Evolutionary conservation across 2,329 filamentous ascomycete genomes (phyloP), one percentile per base, ranked within the genome.

Genomic region (Geosmithia flava): DNA sequence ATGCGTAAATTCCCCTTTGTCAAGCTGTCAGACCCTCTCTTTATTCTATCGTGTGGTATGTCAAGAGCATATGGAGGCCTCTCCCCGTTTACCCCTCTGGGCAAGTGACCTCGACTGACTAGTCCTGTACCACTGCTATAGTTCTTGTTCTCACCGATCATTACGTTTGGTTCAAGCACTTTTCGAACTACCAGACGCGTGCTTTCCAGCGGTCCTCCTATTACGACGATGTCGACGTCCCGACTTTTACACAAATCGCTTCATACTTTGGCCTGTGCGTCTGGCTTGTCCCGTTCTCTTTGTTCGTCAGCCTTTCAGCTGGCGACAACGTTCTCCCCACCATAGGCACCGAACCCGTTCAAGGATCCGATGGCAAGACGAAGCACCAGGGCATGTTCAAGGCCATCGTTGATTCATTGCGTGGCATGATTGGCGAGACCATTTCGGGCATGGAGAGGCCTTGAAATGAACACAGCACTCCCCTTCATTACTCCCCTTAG

Each of bases 191-290:
- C 48, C 76, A 83, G 53, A 65, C 75, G 45, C 67, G 65, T 48
- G 70, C 80, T 3, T 80, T 82, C 65, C 67, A 74, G 49, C 71
- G 76, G 57, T 70, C 74, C 3, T 76, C 79, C 48, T 74, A 78
- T 60, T 83, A 85, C 60, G 79, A 87, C 53, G 70, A 73, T 50
- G 68, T 72, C 48, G 67, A 80, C 47, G 62, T 88, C 43, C 93
- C 93, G 0, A 83, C 78, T 39, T 98, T 98, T 63, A 90, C 87
- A 17, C 88, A 97, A 68, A 93, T 97, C 43, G 89, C 93, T 0
- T 91, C 87, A 0, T 98, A 93, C 67, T 98, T 98, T 60, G 93
- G 93, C 0, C 72, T 98, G 2, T 95, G 90, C 58, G 90, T 98
- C 0, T 98, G 93, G 93, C 75, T 98, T 1, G 87, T 97, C 1